Base-by-base conservation (phyloP, 345 rosid species). In the Populus euphratica region DNA sequence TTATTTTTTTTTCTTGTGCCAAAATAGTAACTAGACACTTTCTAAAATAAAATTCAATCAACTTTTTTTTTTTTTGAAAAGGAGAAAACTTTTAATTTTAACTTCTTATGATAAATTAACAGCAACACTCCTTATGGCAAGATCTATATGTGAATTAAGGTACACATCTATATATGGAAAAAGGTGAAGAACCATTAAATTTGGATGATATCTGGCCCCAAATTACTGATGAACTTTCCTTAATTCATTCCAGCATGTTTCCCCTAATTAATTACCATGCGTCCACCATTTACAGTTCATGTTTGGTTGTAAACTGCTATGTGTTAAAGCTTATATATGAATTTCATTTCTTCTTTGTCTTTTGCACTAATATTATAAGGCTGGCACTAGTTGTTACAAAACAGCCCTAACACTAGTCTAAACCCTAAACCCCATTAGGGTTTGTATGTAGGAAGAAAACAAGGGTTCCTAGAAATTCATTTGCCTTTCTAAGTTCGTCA, bases 381-480 rank as follows among this genome's bases (percentile, higher is more conserved):
- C 65, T 25, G 73, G 35, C 66, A 76, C 69, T 29, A 1, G 31
- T 41, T 10, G 64, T 69, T 69, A 13, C 62, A 72, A 70, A 77
- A 75, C 79, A 76, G 35, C 72, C 79, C 83, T 75, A 85, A 49
- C 78, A 79, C 79, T 80, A 84, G 64, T 23, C 29, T 59, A n/a
- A 59, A 74, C 71, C 86, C 81, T 76, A 86, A 41, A 82, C 59
- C 77, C 78, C 72, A 25, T 65, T 68, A 64, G 70, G 76, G 75
- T 41, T 69, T 80, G 44, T 16, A 23, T 43, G 49, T 43, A 39
- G 54, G 75, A 70, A 78, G 80, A 74, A 83, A 72, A 75, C 72
- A 70, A 82, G 76, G 82, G 44, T 63, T 76, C 76, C 64, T 73
- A 29, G 69, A 79, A 76, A 76, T 78, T 68, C 70, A 73, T 66